Conservation (phyloP, 2,329 filamentous ascomycete species). For the Fusarium sp. region DNA sequence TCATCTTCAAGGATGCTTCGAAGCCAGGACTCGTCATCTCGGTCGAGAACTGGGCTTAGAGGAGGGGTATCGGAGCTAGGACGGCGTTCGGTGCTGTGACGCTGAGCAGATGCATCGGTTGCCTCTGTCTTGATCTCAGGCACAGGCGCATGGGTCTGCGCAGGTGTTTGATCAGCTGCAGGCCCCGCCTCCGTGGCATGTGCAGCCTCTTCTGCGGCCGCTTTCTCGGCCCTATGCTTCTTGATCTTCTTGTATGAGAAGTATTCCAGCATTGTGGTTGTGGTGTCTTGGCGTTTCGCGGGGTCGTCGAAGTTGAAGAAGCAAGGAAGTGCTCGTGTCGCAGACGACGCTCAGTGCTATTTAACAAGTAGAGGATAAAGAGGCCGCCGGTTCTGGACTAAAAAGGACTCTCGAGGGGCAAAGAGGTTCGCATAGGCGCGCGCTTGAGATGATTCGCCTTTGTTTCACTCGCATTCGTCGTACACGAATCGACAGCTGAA, state of each 20-base stretch:
- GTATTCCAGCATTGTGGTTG: slow-evolving; percentile 68
- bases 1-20: slow-evolving; percentile 61
- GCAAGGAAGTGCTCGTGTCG: background rate
- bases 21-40: slow-evolving; percentile 70
- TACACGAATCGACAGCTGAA: slow-evolving; percentile 25
- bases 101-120: slow-evolving; percentile 20
- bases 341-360: slow-evolving; percentile 17
- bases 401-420: slow-evolving; percentile 1
- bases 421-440: slow-evolving; percentile 38
- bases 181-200: slow-evolving; percentile 24
- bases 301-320: background rate
- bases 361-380: slow-evolving; percentile 18
- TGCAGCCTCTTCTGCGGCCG: slow-evolving; percentile 43
- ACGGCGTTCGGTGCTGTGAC: slow-evolving; percentile 36
- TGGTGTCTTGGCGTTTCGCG: slow-evolving; percentile 4
- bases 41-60: slow-evolving; percentile 61
- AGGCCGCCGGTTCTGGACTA: slow-evolving; percentile 32
- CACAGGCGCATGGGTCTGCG: slow-evolving; percentile 17
- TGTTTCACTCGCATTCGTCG: slow-evolving; percentile 34
- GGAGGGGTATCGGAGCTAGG: slow-evolving; percentile 43
- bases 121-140: slow-evolving; percentile 27
- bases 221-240: slow-evolving; percentile 66
- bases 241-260: slow-evolving; percentile 72
- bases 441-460: slow-evolving; percentile 39
- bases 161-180: slow-evolving; percentile 23